phyloP scores from a whole-genome alignment of 192 early-diverging fungal species.

The Mortierella alpina region DNA sequence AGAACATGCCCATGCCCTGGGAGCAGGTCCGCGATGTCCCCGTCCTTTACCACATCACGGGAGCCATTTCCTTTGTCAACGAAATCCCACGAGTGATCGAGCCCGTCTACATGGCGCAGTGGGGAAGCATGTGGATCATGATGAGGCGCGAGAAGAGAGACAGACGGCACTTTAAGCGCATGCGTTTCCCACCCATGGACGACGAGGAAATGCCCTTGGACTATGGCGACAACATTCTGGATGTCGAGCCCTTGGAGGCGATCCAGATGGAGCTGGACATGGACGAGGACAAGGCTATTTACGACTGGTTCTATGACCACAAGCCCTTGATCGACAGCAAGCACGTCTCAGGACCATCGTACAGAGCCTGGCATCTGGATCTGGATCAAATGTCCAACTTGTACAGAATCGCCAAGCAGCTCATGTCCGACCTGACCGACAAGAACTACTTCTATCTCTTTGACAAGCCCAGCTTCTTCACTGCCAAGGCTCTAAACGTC shows the following conservation, averaged over 20 bases:
- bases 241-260: conserved; percentile 97
- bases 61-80: conserved; percentile 98
- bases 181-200: conserved; percentile 98
- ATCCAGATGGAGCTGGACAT: conserved; percentile 99
- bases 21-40: conserved; percentile 97
- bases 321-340: conserved; percentile 83
- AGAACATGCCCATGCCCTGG: conserved; percentile 99
- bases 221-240: conserved; percentile 98
- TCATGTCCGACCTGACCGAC: conserved; percentile 94
- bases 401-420: conserved; percentile 90
- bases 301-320: conserved; percentile 98
- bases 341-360: conserved; percentile 89
- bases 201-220: conserved; percentile 99
- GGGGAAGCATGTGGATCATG: conserved; percentile 99
- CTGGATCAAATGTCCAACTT: conserved; percentile 95
- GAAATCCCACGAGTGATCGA: conserved; percentile 97
- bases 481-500: conserved; percentile 97
- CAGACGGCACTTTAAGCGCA: conserved; percentile 97
- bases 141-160: conserved; percentile 99
- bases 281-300: conserved; percentile 91
- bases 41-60: conserved; percentile 97
- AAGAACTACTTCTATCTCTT: conserved; percentile 99
- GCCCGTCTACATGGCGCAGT: conserved; percentile 98
- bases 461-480: conserved; percentile 94
- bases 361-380: conserved; percentile 91